Base-by-base conservation (phyloP, 1,284 basidiomycete genomes). In the Ceratobasidium sp. region DNA sequence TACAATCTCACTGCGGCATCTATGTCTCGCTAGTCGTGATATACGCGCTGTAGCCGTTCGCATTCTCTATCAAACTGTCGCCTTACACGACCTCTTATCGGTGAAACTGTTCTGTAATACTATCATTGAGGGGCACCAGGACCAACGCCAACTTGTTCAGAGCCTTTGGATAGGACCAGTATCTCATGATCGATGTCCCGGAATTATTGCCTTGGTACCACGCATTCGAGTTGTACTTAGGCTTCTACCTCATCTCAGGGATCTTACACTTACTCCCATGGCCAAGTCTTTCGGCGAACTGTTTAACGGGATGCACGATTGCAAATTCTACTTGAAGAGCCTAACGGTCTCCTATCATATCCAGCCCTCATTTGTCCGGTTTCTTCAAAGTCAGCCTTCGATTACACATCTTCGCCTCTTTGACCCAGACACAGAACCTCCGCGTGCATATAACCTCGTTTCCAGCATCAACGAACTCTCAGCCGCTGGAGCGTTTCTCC, bases 371-470 rank as follows among this genome's bases (percentile, higher is more conserved):
- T 67, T 76, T 48, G 74, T 54, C n/a, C 74, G 40, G 23, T 76
- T 76, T 67, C 64, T 76, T 5, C 74, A 76, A 38, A 76, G 52
- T 33, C 74, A 76, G 28, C 40, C 62, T 33, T 76, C 74, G 20
- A 67, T 76, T 44, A 67, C 33, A 17, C 56, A 48, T 28, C 42
- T 76, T 17, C 44, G 54, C 2, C 74, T 76, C 52, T 57, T 66
- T 50, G 74, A 76, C 54, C 74, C 64, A 33, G 74, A 76, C 28
- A 76, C 74, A 33, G 64, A 76, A 46, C 62, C 74, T 26, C 64
- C 74, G 28, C 74, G 74, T 57, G 48, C 74, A 33, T 59, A 66
- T 26, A 54, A 56, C 15, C n/a, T 76, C 9, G 64, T 76, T 7
- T 54, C 50, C 10, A 54, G 42, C 38, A 76, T 76, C 40, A 66